A percentile compares a stretch with the other conserved stretches of the same genome.
These are phyloP conservation scores for Cairneyella variabilis DNA, from an alignment of 495 filamentous ascomycete species.

Conservation along the genomic window DNA sequence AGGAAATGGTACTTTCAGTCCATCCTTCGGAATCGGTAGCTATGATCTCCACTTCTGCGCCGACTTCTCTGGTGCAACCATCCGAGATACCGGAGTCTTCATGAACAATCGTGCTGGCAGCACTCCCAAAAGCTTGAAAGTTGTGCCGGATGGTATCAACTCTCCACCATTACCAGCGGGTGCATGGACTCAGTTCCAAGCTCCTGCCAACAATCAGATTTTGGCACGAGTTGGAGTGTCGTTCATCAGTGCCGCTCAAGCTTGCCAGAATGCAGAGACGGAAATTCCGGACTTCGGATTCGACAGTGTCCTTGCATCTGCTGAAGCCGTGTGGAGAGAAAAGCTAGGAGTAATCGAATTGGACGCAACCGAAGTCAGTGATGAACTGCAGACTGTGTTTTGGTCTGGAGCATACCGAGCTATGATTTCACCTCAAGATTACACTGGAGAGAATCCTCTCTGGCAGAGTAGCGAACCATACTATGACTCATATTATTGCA, in stretches of 20 bases:
- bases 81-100: slow-evolving; percentile 64
- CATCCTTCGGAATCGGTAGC: slow-evolving; percentile 64
- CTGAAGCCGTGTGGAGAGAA: slow-evolving; percentile 56
- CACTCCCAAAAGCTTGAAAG: slow-evolving; percentile 47
- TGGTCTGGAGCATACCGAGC: slow-evolving; percentile 70
- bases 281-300: slow-evolving; percentile 71
- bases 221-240: slow-evolving; percentile 65
- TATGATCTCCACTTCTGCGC: slow-evolving; percentile 64
- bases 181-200: slow-evolving; percentile 56
- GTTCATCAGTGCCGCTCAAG: slow-evolving; percentile 61
- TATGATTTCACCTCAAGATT: slow-evolving; percentile 73
- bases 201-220: slow-evolving; percentile 42
- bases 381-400: slow-evolving; percentile 57
- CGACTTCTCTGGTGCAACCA: slow-evolving; percentile 60
- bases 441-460: slow-evolving; percentile 73
- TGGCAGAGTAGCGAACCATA: slow-evolving; percentile 73
- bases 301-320: slow-evolving; percentile 43
- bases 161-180: slow-evolving; percentile 63
- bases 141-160: slow-evolving; percentile 56
- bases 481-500: slow-evolving; percentile 72
- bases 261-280: slow-evolving; percentile 62
- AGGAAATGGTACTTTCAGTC: slow-evolving; percentile 61
- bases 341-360: slow-evolving; percentile 60
- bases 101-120: slow-evolving; percentile 53
- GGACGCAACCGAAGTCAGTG: slow-evolving; percentile 49